phyloP scores from a whole-genome alignment of 805 yeast species.

The Metschnikowia cubensis region DNA sequence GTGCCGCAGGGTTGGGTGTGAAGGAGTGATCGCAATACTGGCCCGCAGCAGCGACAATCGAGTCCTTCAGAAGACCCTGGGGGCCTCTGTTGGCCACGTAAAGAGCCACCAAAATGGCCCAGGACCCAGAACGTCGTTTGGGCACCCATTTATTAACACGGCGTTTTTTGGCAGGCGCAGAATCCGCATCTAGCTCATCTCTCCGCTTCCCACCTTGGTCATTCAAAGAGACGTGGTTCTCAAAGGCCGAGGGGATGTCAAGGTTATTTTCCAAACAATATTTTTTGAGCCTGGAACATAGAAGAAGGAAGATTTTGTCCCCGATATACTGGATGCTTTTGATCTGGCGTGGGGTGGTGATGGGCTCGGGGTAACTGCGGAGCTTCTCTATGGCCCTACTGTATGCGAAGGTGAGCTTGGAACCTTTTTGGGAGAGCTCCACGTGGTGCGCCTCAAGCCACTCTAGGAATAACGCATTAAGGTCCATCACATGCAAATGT shows the following conservation, averaged over 20 bases:
- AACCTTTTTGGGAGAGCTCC: slow-evolving; percentile 44
- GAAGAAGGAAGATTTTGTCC: slow-evolving; percentile 52
- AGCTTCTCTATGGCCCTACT: slow-evolving; percentile 55
- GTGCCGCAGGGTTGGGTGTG: slow-evolving; percentile 53
- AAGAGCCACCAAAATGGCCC: slow-evolving; percentile 69
- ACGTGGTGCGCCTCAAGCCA: slow-evolving; percentile 58
- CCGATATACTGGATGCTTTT: slow-evolving; percentile 66
- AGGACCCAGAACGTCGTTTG: slow-evolving; percentile 72
- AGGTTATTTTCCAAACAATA: slow-evolving; percentile 58
- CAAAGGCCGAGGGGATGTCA: slow-evolving; percentile 39
- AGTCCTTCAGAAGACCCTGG: slow-evolving; percentile 62
- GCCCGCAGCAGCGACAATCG: slow-evolving; percentile 50
- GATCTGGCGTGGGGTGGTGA: slow-evolving; percentile 57
- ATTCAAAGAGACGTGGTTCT: slow-evolving; percentile 8
- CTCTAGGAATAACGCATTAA: slow-evolving; percentile 47
- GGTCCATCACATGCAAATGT: slow-evolving; percentile 23
- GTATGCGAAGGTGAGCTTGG: slow-evolving; percentile 51
- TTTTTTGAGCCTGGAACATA: slow-evolving; percentile 43
- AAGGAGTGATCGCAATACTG: slow-evolving; percentile 58
- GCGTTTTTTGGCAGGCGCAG: slow-evolving; percentile 7
- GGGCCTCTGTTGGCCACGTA: slow-evolving; percentile 41
- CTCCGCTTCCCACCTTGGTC: slow-evolving; percentile 14
- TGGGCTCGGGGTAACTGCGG: slow-evolving; percentile 37
- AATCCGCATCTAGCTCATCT: slow-evolving; percentile 12
- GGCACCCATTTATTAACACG: slow-evolving; percentile 55